Evolutionary conservation across 768 basidiomycete species (phyloP).

Genomic region (Strobilomyces echinocephalus): DNA sequence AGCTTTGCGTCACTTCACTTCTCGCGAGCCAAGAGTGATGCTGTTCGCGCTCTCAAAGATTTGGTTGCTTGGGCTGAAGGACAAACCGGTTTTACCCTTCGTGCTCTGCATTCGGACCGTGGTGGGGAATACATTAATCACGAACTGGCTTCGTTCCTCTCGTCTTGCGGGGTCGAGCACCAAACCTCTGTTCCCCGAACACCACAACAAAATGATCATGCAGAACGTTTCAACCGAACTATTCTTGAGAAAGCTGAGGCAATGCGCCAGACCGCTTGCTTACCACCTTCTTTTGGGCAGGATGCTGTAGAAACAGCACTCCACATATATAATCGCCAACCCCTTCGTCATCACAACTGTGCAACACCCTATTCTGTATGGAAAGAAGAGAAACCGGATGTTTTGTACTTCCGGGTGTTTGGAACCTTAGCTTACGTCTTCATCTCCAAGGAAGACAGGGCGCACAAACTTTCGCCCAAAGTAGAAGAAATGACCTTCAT

Average conservation of each 20-base stretch:
- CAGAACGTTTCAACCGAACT: background rate
- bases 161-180: too few relatives aligned
- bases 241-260: background rate
- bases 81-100: too few relatives aligned
- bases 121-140: too few relatives aligned
- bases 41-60: too few relatives aligned
- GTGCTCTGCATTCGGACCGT: too few relatives aligned
- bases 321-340: background rate
- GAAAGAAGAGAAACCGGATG: background rate
- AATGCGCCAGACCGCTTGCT: background rate
- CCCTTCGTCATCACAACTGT: background rate
- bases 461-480: background rate
- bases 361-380: background rate
- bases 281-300: background rate
- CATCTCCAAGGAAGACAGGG: background rate
- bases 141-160: too few relatives aligned
- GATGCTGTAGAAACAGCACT: background rate
- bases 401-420: background rate
- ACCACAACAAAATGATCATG: background rate
- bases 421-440: background rate
- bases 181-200: too few relatives aligned
- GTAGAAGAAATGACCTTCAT: background rate
- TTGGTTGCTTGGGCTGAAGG: too few relatives aligned
- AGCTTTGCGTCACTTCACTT: too few relatives aligned
- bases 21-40: too few relatives aligned